Conservation (phyloP, 352 stramenopile species). For the Globisporangium recalcitrans region DNA sequence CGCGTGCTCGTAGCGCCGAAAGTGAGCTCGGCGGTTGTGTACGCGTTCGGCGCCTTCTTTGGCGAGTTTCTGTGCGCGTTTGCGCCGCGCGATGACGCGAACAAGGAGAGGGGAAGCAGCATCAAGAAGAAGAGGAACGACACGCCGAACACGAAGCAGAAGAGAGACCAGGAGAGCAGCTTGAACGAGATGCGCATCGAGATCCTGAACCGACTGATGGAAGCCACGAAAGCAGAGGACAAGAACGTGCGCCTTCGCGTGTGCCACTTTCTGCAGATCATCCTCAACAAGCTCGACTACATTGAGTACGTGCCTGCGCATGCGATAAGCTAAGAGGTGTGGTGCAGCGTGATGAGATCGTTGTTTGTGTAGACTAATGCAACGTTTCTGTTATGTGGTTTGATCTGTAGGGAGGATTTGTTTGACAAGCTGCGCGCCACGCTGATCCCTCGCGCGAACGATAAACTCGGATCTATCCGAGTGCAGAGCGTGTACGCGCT, state of each 20-base stretch:
- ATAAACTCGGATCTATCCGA: constrained; percentile 58
- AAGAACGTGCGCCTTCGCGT: constrained; percentile 46
- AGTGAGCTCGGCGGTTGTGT: constrained; percentile 34
- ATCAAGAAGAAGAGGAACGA: constrained; percentile 21
- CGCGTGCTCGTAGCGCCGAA: constrained; percentile 46
- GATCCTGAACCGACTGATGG: constrained; percentile 39
- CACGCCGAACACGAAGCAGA: constrained; percentile 11
- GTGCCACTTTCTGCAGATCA: constrained; percentile 58
- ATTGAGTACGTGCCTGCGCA: constrained; percentile 40
- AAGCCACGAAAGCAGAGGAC: constrained; percentile 56
- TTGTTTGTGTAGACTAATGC: neutral
- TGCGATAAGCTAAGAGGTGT: neutral
- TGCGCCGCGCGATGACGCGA: constrained; percentile 8
- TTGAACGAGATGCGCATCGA: constrained; percentile 41
- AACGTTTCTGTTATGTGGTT: neutral
- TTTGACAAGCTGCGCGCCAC: constrained; percentile 29
- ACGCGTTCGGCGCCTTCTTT: constrained; percentile 47
- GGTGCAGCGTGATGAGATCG: neutral
- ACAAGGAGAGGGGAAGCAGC: constrained; percentile 8
- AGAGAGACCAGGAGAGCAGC: constrained; percentile 15
- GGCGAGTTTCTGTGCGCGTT: constrained; percentile 36
- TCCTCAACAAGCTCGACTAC: constrained; percentile 44
- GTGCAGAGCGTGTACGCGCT: constrained; percentile 60
- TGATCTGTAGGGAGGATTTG: constrained; percentile 29
- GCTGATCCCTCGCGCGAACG: constrained; percentile 47